Base-by-base conservation (phyloP, 768 basidiomycete genomes). In the Leccinum uliginosum region DNA sequence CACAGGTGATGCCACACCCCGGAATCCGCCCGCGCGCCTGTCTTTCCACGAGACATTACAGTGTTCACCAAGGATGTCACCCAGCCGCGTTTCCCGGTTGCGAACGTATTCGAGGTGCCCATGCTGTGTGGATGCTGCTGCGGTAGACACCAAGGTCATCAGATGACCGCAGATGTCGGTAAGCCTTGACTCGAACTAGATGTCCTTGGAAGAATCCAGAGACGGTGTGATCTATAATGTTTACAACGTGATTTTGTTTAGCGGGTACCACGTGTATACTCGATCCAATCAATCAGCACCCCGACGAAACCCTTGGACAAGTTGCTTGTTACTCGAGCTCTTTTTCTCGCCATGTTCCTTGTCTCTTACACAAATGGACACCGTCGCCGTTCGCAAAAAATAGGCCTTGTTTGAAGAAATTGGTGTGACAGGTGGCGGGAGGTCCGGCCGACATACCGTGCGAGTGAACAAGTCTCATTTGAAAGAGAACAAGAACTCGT, bases 111-210 rank as follows among this genome's bases (percentile, higher is more conserved):
- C 10, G 59, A 60, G 30, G 43, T 23, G 24, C 19, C 59, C 11
- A 1, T 62, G 12, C 15, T n/a, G n/a, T 59, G 19, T 65, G 65
- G 61, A 45, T 66, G 14, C 47, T 19, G 51, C 59, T 1, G 50
- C 56, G 9, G 38, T 11, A 32, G 44, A 59, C 8, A 29, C 19
- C 1, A n/a, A n/a, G n/a, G n/a, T n/a, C n/a, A n/a, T n/a, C n/a
- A n/a, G 21, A 30, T 2, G n/a, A 51, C n/a, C 17, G 0, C 34
- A 55, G 11, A 50, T 52, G 17, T 35, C 35, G 2, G 24, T n/a
- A 11, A 55, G 26, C 29, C 48, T 38, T 14, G 4, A 23, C 12
- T 6, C 49, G 3, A 32, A 38, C 14, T 26, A 57, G 24, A 3
- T 38, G 23, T 53, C 53, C 24, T n/a, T n/a, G n/a, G n/a, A n/a